Base-by-base conservation (phyloP, 805 yeast genomes). In the Candida multigemmis region DNA sequence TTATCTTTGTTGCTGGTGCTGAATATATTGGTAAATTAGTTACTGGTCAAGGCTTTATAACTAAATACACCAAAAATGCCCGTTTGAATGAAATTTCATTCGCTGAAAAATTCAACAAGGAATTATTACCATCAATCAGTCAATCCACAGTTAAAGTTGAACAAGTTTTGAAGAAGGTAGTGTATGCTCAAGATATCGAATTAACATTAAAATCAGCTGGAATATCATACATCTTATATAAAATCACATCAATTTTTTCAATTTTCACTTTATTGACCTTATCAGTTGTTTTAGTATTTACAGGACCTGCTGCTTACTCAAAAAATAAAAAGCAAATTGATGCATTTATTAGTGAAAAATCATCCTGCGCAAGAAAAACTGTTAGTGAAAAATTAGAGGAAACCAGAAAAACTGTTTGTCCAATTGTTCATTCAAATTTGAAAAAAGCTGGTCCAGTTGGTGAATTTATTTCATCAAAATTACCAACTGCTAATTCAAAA, bases 1-100 rank as follows among this genome's bases (percentile, higher is more conserved):
- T 86, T 27, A 12, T 65, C 35, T 60, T 69, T 16, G 68, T 89
- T 26, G 91, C 86, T 27, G 64, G 71, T 31, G 81, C 77, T 30
- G 96, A 87, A 62, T 81, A 77, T 47, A 64, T 67, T 31, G 80
- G 94, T 35, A 79, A 79, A 48, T 42, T 74, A 22, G 56, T 79
- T 39, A 68, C 82, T 26, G 95, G 95, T 38, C 63, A 67, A 46
- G 96, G 96, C 12, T 66, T 87, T 36, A 77, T 89, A 34, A 70
- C 86, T 35, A 72, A 76, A 43, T 75, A 80, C 65, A 77, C 70
- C 51, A 84, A 91, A 30, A 60, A 71, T n/a, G 47, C 55, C 24
- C 44, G 47, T 31, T n/a, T n/a, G n/a, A n/a, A n/a, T n/a, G n/a
- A n/a, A n/a, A n/a, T n/a, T n/a, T 41, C 63, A 5, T 46, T 41